Evolutionary conservation across 73 alveolate species (phyloP), one percentile per base, ranked within the genome.

Genomic region (Paramecium caudatum): DNA sequence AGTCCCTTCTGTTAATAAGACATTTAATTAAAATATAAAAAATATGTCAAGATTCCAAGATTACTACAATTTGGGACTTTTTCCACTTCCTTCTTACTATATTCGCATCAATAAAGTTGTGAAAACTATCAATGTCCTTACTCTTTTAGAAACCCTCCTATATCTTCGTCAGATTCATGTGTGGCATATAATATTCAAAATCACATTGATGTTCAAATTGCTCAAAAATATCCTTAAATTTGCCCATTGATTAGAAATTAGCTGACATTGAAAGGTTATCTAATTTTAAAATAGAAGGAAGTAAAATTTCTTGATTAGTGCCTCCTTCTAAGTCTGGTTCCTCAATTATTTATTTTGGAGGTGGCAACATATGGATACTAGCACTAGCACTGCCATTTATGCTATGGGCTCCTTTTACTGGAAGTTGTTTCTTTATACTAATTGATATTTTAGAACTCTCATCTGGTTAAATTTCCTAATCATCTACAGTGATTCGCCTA

Each of bases 141-240:
- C 80, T 55, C 80, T 27, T 55, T 55, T 55, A 15, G 30, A 55
- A 10, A 55, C 30, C n/a, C 9, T 55, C 30, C 12, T 55, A 9
- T 55, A 55, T 55, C 30, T 55, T 43, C 23, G 4, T 55, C 23
- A 33, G 34, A 65, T 65, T 65, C 83, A 65, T 65, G 16, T 65
- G 83, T 0, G 50, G 36, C 83, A 65, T 65, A 12, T 33, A 65
- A 10, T 32, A 65, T 32, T 65, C 83, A 33, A 12, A 65, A 33
- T 65, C 83, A 7, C 47, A 32, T 13, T 33, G 1, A 12, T 8
- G 17, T 12, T 65, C 83, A 34, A 65, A 65, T 4, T 13, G 1
- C 34, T 65, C 83, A 65, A 33, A 65, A 10, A 65, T 33, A 9
- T 33, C 83, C 33, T 33, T 33, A 23, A 32, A 36, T 33, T 17